These are phyloP conservation scores for Solanum paucissectum DNA, from an alignment of 257 asterid species.

Conservation along the genomic window DNA sequence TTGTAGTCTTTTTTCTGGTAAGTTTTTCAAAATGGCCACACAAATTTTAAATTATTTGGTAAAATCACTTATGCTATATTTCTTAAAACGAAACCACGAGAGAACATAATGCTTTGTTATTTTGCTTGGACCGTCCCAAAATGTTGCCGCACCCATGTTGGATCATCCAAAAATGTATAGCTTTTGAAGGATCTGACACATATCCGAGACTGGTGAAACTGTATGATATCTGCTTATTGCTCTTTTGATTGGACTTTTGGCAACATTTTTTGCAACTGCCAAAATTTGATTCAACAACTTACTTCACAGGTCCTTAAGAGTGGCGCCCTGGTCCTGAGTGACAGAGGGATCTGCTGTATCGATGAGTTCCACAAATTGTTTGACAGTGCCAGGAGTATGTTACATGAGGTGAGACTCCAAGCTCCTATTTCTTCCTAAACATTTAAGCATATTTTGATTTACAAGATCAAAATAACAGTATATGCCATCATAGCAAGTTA, in stretches of 20 bases:
- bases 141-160: too few relatives aligned
- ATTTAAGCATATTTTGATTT: not conserved
- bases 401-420: slow-evolving; percentile 64
- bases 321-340: slow-evolving; percentile 88
- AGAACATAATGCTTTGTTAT: too few relatives aligned
- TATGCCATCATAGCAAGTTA: not conserved
- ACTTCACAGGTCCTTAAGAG: slow-evolving; percentile 79
- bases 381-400: slow-evolving; percentile 94
- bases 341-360: slow-evolving; percentile 89
- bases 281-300: slow-evolving; percentile 6
- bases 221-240: slow-evolving; percentile 26
- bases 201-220: slow-evolving; percentile 70
- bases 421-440: not conserved
- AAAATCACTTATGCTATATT: too few relatives aligned
- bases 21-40: too few relatives aligned
- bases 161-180: too few relatives aligned
- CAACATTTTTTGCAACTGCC: not conserved
- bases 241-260: not conserved
- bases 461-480: not conserved
- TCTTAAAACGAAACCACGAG: too few relatives aligned
- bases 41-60: too few relatives aligned
- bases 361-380: slow-evolving; percentile 96
- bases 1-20: too few relatives aligned
- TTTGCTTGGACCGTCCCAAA: too few relatives aligned
- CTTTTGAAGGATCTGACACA: too few relatives aligned